phyloP scores from a whole-genome alignment of 768 basidiomycete genomes.

The Hebeloma cylindrosporum region DNA sequence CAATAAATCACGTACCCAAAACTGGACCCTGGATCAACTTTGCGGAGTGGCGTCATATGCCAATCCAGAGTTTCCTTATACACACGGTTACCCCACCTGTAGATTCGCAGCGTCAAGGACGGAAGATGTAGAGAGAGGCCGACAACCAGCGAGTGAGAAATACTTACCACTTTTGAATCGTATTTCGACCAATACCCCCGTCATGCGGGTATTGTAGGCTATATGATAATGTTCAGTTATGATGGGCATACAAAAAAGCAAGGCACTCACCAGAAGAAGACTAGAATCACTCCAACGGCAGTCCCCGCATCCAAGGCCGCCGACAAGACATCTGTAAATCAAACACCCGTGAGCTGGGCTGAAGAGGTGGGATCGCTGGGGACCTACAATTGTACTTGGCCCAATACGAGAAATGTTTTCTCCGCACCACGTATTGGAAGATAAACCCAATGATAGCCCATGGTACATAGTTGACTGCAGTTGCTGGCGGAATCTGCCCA shows the following conservation, averaged over 20 bases:
- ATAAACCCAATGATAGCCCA: constrained; percentile 76
- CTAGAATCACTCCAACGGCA: constrained; percentile 61
- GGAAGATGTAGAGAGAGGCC: neutral
- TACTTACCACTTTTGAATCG: constrained; percentile 38
- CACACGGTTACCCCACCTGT: constrained; percentile 42
- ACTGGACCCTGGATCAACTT: constrained; percentile 26
- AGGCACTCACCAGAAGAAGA: constrained; percentile 62
- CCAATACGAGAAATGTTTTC: constrained; percentile 71
- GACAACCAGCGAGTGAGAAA: neutral
- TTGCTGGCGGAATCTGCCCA: constrained; percentile 74
- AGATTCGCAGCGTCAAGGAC: neutral
- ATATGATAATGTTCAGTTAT: neutral
- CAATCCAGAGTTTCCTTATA: constrained; percentile 37
- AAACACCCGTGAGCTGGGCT: neutral
- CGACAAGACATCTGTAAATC: constrained; percentile 59
- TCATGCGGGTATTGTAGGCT: constrained; percentile 48
- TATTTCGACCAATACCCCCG: constrained; percentile 36
- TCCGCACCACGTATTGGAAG: constrained; percentile 72
- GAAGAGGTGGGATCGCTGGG: neutral
- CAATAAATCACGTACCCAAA: constrained; percentile 32
- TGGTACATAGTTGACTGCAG: constrained; percentile 80
- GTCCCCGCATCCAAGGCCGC: constrained; percentile 77
- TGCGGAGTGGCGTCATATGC: constrained; percentile 27
- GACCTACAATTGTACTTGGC: constrained; percentile 73
- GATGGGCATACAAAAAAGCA: neutral